Evolutionary conservation across 2,329 filamentous ascomycete genomes (phyloP), one percentile per base, ranked within the genome.

Genomic region (Claviceps sp.): DNA sequence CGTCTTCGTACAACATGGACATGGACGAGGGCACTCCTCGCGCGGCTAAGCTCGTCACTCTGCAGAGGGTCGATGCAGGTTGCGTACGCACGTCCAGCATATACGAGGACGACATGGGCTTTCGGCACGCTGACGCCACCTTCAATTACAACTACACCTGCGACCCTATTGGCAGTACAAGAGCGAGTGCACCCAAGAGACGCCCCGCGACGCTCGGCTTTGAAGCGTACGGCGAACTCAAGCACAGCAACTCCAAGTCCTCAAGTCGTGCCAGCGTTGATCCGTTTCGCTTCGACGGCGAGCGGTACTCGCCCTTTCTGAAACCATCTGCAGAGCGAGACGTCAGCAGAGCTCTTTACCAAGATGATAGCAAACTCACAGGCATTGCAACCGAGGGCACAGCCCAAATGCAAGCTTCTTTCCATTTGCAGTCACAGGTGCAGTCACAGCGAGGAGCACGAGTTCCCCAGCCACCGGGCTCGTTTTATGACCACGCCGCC

Each of bases 251-350:
- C 50, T 57, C 65, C n/a, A 58, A 61, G 54, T 42, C 67, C 52
- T 68, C 67, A 1, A 64, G 61, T 54, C 65, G 65, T 24, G 60
- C 61, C 3, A 66, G 65, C 26, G 67, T 63, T 0, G 72, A 76
- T 42, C 73, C 70, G 0, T 77, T 76, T 60, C 64, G 65, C 47
- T 76, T 74, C 54, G 73, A 76, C 56, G 64, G 61, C 38, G 63
- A 64, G 8, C 55, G 61, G 1, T 72, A 72, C 55, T 65, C 62
- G 14, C 54, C 62, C 10, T 70, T 70, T 41, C 57, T 73, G 8
- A 61, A 65, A 7, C 60, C 66, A 4, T 61, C 65, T 1, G 66
- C 65, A 52, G 72, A 75, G 54, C 63, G 68, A 51, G 70, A 75
- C 11, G 64, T 75, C 14, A 75, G 70, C 51, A 64, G 58, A 24